Conservation (phyloP, 2,329 filamentous ascomycete genomes). For the Westerdykella aurantiaca region DNA sequence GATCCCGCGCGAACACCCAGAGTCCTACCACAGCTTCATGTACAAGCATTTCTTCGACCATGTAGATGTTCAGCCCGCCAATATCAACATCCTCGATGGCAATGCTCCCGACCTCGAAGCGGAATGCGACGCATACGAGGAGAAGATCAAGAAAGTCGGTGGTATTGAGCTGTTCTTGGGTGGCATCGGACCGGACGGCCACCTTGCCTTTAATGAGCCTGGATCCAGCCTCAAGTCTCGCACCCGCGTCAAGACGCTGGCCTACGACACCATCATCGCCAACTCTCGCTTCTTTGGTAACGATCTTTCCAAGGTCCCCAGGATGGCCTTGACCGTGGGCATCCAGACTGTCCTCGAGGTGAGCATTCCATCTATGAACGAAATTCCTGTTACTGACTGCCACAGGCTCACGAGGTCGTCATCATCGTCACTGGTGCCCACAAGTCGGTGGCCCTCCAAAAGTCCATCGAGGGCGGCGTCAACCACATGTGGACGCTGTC, state of each 20-base stretch:
- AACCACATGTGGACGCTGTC: conserved; percentile 92
- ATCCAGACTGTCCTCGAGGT: conserved; percentile 74
- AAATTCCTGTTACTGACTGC: conserved; percentile 6
- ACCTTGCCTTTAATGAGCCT: conserved; percentile 88
- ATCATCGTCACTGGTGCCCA: conserved; percentile 76
- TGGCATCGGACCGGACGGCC: conserved; percentile 78
- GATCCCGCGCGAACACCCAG: conserved; percentile 72
- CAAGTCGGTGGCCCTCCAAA: conserved; percentile 73
- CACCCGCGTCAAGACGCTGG: conserved; percentile 79
- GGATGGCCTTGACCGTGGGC: conserved; percentile 78
- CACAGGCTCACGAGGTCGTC: conserved; percentile 65
- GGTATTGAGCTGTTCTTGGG: conserved; percentile 83
- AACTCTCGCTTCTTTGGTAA: conserved; percentile 81
- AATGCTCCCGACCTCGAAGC: conserved; percentile 69
- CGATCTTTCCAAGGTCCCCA: conserved; percentile 67
- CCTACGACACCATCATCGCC: conserved; percentile 79
- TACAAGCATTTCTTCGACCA: conserved; percentile 85
- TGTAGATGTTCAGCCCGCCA: conserved; percentile 72
- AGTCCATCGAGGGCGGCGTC: conserved; percentile 72
- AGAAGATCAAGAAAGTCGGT: conserved; percentile 65
- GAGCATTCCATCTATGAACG: conserved; percentile 14
- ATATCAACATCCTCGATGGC: conserved; percentile 79
- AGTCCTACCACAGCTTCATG: conserved; percentile 90
- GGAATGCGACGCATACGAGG: conserved; percentile 75
- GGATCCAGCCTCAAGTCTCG: conserved; percentile 71